phyloP scores from a whole-genome alignment of 2,329 filamentous ascomycete genomes.

The Coniochaeta sp. region DNA sequence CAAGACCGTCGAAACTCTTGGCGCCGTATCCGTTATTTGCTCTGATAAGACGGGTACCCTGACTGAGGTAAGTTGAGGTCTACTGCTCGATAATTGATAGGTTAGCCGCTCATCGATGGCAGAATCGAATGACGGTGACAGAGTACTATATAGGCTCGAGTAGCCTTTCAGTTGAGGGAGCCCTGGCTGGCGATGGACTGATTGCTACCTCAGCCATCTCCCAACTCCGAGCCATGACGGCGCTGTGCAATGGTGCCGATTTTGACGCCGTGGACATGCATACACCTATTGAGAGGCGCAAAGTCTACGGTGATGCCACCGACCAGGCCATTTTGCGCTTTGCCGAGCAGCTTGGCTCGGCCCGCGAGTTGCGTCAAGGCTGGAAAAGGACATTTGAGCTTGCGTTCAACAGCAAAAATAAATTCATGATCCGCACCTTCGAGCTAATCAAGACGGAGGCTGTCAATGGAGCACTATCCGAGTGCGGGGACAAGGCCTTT shows the following conservation, averaged over 20 bases:
- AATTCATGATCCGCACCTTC: constrained; percentile 67
- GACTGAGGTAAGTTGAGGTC: constrained; percentile 29
- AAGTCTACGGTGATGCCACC: constrained; percentile 68
- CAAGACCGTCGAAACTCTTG: constrained; percentile 70
- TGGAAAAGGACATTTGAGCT: constrained; percentile 63
- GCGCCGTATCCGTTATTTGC: constrained; percentile 65
- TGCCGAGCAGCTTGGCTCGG: constrained; percentile 55
- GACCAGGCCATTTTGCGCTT: constrained; percentile 69
- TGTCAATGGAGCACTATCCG: constrained; percentile 25
- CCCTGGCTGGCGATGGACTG: constrained; percentile 11
- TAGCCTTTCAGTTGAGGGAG: constrained; percentile 38
- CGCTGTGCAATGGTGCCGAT: constrained; percentile 61
- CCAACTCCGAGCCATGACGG: constrained; percentile 48
- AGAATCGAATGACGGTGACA: constrained; percentile 68
- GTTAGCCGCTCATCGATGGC: not conserved
- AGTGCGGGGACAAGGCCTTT: no score
- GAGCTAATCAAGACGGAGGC: constrained; percentile 31
- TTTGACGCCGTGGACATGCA: constrained; percentile 60
- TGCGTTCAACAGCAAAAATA: constrained; percentile 77
- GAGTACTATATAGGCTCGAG: constrained; percentile 53
- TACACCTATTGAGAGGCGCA: constrained; percentile 50
- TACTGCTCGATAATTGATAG: no score
- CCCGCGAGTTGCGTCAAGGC: constrained; percentile 49
- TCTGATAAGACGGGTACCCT: constrained; percentile 72
- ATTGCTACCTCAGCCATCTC: constrained; percentile 34